phyloP scores from a whole-genome alignment of 2,329 filamentous ascomycete genomes.

The Hysterium pulicare region DNA sequence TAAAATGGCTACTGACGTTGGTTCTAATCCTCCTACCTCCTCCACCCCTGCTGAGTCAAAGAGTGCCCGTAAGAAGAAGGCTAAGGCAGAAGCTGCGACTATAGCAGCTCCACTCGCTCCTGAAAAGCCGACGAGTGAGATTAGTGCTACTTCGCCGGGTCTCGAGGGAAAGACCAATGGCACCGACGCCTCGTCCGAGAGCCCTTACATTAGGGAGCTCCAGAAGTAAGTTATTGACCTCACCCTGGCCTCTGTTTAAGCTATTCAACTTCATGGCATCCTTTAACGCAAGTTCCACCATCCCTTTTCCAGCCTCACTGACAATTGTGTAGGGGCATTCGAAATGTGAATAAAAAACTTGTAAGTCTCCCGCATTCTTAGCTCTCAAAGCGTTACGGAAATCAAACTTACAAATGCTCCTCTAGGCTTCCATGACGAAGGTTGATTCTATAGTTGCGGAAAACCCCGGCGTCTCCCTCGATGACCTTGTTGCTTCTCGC shows the following conservation, averaged over 20 bases:
- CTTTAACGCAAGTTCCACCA: too few species aligned
- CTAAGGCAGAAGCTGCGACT: conserved; percentile 40
- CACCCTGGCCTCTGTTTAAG: background rate
- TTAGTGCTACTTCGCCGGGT: conserved; percentile 21
- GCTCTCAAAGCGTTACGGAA: background rate
- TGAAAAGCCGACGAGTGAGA: conserved; percentile 29
- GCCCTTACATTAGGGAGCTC: conserved; percentile 79
- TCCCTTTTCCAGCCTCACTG: too few species aligned
- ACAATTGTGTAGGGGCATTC: conserved; percentile 86
- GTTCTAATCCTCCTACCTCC: conserved; percentile 60
- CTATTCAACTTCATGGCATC: too few species aligned
- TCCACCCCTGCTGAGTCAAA: conserved; percentile 58
- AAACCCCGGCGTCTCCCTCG: conserved; percentile 67
- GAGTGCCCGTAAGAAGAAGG: conserved; percentile 53
- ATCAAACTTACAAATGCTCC: conserved; percentile 17
- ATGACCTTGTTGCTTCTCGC: conserved; percentile 66
- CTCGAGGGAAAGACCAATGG: conserved; percentile 47
- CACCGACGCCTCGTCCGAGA: conserved; percentile 64
- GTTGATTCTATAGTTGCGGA: conserved; percentile 67
- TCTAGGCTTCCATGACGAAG: conserved; percentile 66
- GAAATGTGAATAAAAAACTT: conserved; percentile 92
- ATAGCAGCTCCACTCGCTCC: conserved; percentile 31
- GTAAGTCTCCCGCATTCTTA: conserved; percentile 52
- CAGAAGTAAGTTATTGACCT: conserved; percentile 68
- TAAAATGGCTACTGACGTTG: conserved; percentile 61